Conservation (phyloP, 139 green algal species). For the Marvania coccoides region DNA sequence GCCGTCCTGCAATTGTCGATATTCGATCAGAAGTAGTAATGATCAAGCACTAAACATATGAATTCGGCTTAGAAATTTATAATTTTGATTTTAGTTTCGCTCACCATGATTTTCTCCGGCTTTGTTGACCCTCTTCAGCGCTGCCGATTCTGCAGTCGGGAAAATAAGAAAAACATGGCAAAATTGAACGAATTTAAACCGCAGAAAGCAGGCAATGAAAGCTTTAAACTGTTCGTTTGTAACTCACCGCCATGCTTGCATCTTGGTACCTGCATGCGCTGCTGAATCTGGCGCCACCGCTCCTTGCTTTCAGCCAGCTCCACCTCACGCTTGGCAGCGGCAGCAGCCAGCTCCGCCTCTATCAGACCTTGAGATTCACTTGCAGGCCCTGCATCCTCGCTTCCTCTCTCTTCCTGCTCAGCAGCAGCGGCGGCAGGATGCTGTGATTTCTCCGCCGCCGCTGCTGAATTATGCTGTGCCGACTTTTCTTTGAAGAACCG, state of each 20-base stretch:
- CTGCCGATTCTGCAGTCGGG: slow-evolving; percentile 32
- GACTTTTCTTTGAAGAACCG: not conserved
- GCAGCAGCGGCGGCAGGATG: not conserved
- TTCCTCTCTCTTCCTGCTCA: not conserved
- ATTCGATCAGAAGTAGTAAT: no score
- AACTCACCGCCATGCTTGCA: slow-evolving; percentile 41
- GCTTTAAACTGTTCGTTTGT: no score
- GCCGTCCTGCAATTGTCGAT: no score
- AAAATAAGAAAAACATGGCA: no score
- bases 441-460: not conserved
- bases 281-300: slow-evolving; percentile 20
- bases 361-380: not conserved
- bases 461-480: not conserved
- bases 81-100: no score
- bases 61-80: no score
- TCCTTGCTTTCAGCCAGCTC: not conserved
- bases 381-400: not conserved
- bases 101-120: slow-evolving; percentile 16
- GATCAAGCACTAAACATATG: no score
- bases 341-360: not conserved
- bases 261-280: slow-evolving; percentile 23
- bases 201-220: no score
- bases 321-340: not conserved
- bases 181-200: no score
- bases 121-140: slow-evolving; percentile 48